Conservation (phyloP, 1,284 basidiomycete species). For the Pholiota adiposa region DNA sequence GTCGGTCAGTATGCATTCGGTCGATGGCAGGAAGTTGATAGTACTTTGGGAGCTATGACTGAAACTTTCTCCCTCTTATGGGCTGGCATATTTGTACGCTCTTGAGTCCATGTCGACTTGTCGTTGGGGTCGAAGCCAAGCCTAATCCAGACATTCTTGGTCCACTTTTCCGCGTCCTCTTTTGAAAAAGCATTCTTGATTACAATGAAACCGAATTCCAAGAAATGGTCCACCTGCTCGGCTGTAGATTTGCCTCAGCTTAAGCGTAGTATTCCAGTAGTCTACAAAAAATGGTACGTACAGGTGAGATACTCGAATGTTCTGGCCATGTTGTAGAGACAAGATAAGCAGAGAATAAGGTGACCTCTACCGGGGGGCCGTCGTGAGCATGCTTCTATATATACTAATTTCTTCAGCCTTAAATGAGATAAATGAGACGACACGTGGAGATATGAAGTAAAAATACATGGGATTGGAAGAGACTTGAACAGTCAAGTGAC, state of each 20-base stretch:
- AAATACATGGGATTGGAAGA: neutral
- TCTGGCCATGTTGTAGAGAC: slow-evolving; percentile 22
- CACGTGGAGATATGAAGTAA: slow-evolving; percentile 11
- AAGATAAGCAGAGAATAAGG: neutral
- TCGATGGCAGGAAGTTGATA: neutral
- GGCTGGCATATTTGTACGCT: slow-evolving; percentile 61
- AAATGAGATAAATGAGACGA: neutral
- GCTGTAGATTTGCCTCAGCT: slow-evolving; percentile 19
- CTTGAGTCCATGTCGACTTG: slow-evolving; percentile 56
- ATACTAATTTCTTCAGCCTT: neutral
- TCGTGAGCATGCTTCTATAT: neutral
- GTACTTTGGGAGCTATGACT: slow-evolving; percentile 56
- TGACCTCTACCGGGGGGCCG: too few species aligned
- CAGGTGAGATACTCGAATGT: slow-evolving; percentile 32
- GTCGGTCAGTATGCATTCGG: neutral
- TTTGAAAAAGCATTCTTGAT: slow-evolving; percentile 57
- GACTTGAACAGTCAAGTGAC: slow-evolving; percentile 5
- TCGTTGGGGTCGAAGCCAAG: slow-evolving; percentile 56
- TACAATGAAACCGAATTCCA: slow-evolving; percentile 57
- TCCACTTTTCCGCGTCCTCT: slow-evolving; percentile 54
- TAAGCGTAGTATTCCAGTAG: neutral
- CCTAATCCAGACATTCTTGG: slow-evolving; percentile 53
- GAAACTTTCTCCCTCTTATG: slow-evolving; percentile 49
- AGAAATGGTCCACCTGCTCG: slow-evolving; percentile 56
- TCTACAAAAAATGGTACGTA: slow-evolving; percentile 18